These are phyloP conservation scores for Lactarius quietus DNA, from an alignment of 768 basidiomycete genomes.

Conservation along the genomic window DNA sequence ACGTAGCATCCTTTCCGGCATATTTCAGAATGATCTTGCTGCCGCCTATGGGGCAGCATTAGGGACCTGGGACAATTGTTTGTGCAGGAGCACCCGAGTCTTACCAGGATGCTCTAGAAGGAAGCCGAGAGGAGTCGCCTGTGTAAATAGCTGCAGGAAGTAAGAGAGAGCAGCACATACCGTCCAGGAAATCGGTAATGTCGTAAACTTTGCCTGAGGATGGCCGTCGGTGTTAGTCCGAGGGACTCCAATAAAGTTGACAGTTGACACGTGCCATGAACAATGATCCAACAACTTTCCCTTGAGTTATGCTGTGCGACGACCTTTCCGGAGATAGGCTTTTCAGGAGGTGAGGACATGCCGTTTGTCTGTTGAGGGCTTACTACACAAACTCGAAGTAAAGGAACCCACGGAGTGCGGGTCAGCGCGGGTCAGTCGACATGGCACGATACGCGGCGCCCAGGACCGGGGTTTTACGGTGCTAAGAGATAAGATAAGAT, in stretches of 20 bases:
- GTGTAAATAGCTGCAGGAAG: neutral
- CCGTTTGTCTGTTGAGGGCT: neutral
- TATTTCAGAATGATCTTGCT: constrained; percentile 51
- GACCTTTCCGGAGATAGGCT: constrained; percentile 18
- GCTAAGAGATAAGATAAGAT: neutral
- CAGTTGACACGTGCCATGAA: constrained; percentile 22
- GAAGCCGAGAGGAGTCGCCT: too few relatives aligned
- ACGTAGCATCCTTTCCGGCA: constrained; percentile 51
- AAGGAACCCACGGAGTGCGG: constrained; percentile 1
- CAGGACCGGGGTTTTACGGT: neutral
- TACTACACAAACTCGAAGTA: neutral
- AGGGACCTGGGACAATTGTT: neutral
- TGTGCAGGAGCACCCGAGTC: neutral
- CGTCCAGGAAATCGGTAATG: constrained; percentile 41
- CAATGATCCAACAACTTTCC: constrained; percentile 27
- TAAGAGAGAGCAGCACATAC: constrained; percentile 26
- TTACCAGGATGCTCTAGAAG: constrained; percentile 25
- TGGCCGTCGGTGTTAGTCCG: neutral
- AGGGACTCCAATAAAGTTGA: neutral
- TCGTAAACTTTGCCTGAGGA: constrained; percentile 42
- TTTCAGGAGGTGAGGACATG: neutral
- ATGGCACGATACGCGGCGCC: too few relatives aligned
- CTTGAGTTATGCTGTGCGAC: constrained; percentile 24
- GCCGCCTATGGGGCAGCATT: constrained; percentile 36
- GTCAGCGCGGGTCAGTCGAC: neutral